Conservation (phyloP, 2,329 filamentous ascomycete species). For the Knoxdaviesia proteae region DNA sequence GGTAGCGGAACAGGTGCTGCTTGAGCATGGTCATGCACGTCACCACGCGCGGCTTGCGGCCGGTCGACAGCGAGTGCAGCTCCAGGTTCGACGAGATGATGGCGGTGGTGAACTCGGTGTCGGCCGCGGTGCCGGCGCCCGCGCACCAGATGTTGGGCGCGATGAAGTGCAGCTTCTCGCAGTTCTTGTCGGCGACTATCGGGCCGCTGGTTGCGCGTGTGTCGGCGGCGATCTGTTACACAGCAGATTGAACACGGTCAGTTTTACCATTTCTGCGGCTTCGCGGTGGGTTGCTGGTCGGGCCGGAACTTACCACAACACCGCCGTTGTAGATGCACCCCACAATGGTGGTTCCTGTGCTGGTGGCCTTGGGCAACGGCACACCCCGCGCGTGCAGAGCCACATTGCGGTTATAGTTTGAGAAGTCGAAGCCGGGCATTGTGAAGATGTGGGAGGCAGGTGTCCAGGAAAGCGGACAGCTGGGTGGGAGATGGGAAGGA, state of each 20-base stretch:
- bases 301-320: slow-evolving; percentile 50
- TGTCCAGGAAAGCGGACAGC: too few species aligned
- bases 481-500: too few species aligned
- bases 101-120: slow-evolving; percentile 97
- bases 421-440: slow-evolving; percentile 98
- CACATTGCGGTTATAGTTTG: slow-evolving; percentile 98
- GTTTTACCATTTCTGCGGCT: neutral
- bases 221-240: slow-evolving; percentile 75
- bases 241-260: neutral
- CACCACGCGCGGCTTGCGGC: slow-evolving; percentile 88
- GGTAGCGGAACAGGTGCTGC: slow-evolving; percentile 97
- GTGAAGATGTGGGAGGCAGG: slow-evolving; percentile 13
- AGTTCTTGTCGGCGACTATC: slow-evolving; percentile 99
- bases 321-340: slow-evolving; percentile 92
- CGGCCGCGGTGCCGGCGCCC: slow-evolving; percentile 88
- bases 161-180: slow-evolving; percentile 99
- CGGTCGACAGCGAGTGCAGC: slow-evolving; percentile 87
- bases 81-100: slow-evolving; percentile 98
- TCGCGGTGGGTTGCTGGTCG: neutral
- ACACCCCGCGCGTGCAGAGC: slow-evolving; percentile 87
- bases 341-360: slow-evolving; percentile 96
- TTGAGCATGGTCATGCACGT: slow-evolving; percentile 99
- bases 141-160: slow-evolving; percentile 98
- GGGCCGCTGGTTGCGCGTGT: slow-evolving; percentile 92
- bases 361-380: slow-evolving; percentile 89